phyloP scores from a whole-genome alignment of 306 rosid species.

The Inga laurina region DNA sequence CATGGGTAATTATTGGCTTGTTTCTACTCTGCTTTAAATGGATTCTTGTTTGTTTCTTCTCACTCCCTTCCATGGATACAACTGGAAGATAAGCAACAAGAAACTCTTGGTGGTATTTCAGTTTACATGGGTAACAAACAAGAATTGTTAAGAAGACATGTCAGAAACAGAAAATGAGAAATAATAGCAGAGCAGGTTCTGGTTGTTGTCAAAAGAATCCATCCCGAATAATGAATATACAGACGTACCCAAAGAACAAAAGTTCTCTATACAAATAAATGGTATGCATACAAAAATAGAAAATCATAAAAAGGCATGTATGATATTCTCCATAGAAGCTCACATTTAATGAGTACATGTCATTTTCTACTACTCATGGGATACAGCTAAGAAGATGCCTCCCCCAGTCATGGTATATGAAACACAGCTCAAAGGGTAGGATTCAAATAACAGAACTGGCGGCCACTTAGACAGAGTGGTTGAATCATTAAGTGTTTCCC shows the following conservation, averaged over 20 bases:
- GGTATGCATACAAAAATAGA: background rate
- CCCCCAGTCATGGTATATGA: conserved; percentile 2
- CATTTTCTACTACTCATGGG: background rate
- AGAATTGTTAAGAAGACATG: background rate
- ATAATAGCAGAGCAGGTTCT: conserved; percentile 1
- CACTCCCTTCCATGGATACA: no score
- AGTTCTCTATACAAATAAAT: conserved; percentile 7
- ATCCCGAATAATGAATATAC: conserved; percentile 2
- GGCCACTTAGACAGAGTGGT: conserved; percentile 21
- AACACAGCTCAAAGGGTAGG: background rate
- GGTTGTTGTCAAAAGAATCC: conserved; percentile 24
- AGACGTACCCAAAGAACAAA: conserved; percentile 15
- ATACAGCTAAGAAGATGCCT: background rate
- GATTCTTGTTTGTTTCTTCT: no score
- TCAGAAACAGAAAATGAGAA: conserved; percentile 28
- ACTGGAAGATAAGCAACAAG: background rate
- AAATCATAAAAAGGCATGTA: background rate
- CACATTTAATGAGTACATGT: background rate
- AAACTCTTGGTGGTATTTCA: background rate
- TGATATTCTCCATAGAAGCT: background rate
- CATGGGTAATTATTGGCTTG: background rate
- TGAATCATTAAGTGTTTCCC: conserved; percentile 32
- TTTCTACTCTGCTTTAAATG: no score
- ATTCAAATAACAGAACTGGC: background rate
- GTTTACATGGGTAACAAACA: background rate